A percentile compares a stretch with the other conserved stretches of the same genome.
These are phyloP conservation scores for Solanum tarapatanum DNA, from an alignment of 257 asterid genomes.

Conservation along the genomic window DNA sequence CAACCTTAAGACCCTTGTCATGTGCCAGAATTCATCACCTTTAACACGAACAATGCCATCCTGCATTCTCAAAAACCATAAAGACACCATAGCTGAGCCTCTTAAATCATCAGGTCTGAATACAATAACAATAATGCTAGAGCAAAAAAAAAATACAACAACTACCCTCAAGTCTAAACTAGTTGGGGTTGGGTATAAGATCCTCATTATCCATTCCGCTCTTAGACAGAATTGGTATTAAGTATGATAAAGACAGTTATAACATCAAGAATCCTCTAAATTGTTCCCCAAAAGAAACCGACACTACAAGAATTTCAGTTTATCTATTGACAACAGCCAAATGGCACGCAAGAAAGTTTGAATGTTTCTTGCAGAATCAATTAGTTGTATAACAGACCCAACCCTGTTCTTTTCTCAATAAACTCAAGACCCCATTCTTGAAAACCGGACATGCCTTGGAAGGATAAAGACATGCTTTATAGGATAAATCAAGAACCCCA, in stretches of 20 bases:
- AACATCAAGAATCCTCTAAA: too few species aligned
- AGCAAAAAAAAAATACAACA: neutral
- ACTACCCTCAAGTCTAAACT: neutral
- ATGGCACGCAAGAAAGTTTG: neutral
- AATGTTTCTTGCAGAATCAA: neutral
- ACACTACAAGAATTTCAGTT: too few species aligned
- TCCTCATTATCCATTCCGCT: neutral
- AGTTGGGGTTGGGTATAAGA: neutral
- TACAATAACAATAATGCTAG: neutral
- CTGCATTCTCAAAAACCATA: conserved; percentile 25
- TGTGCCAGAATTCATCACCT: conserved; percentile 97
- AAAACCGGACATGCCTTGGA: too few species aligned
- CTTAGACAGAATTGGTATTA: neutral
- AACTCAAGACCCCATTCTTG: neutral
- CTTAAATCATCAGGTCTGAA: neutral
- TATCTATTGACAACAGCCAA: too few species aligned
- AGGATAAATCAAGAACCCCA: too few species aligned
- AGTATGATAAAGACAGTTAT: neutral
- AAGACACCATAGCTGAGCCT: neutral
- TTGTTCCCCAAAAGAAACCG: too few species aligned
- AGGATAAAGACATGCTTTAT: too few species aligned
- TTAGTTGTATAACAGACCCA: neutral
- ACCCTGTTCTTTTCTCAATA: neutral
- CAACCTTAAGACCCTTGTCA: conserved; percentile 77
- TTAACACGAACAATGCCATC: conserved; percentile 67